These are phyloP conservation scores for Penicillium bialowiezense DNA, from an alignment of 495 filamentous ascomycete species.

Conservation along the genomic window DNA sequence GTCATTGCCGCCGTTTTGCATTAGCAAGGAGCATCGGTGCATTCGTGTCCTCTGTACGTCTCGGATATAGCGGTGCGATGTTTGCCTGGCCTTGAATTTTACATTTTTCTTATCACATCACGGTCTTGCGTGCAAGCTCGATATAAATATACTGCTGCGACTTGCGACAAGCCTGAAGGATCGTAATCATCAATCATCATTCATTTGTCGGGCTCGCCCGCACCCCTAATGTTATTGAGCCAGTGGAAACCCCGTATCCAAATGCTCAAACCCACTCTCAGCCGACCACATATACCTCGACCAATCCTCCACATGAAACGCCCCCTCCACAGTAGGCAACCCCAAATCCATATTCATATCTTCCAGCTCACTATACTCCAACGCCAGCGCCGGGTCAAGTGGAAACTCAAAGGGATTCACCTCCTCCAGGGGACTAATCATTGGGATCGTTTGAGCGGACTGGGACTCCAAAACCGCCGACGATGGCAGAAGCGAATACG, in stretches of 20 bases:
- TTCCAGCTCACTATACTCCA: neutral
- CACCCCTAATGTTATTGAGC: slow-evolving; percentile 16
- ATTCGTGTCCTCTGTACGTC: slow-evolving; percentile 8
- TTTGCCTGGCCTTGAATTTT: neutral
- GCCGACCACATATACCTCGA: slow-evolving; percentile 32
- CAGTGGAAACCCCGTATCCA: slow-evolving; percentile 22
- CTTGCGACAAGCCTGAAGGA: neutral
- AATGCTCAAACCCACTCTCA: slow-evolving; percentile 27
- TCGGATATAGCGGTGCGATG: slow-evolving; percentile 3
- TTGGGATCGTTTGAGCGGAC: slow-evolving; percentile 9
- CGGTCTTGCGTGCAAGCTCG: too few species aligned
- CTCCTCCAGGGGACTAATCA: slow-evolving; percentile 21
- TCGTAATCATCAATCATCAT: slow-evolving; percentile 12
- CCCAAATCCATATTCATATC: slow-evolving; percentile 25
- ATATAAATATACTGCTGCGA: too few species aligned
- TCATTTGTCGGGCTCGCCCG: slow-evolving; percentile 1
- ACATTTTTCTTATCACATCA: neutral
- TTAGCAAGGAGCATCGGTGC: slow-evolving; percentile 20
- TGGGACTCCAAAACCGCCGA: slow-evolving; percentile 1
- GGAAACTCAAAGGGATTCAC: slow-evolving; percentile 24
- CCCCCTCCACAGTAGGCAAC: slow-evolving; percentile 19
- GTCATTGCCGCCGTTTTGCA: slow-evolving; percentile 17
- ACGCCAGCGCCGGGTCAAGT: slow-evolving; percentile 16
- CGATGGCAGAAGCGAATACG: slow-evolving; percentile 16
- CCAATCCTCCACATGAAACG: slow-evolving; percentile 29